Evolutionary conservation across 2,329 filamentous ascomycete species (phyloP), one percentile per base, ranked within the genome.

Genomic region (Colletotrichum coccodes): DNA sequence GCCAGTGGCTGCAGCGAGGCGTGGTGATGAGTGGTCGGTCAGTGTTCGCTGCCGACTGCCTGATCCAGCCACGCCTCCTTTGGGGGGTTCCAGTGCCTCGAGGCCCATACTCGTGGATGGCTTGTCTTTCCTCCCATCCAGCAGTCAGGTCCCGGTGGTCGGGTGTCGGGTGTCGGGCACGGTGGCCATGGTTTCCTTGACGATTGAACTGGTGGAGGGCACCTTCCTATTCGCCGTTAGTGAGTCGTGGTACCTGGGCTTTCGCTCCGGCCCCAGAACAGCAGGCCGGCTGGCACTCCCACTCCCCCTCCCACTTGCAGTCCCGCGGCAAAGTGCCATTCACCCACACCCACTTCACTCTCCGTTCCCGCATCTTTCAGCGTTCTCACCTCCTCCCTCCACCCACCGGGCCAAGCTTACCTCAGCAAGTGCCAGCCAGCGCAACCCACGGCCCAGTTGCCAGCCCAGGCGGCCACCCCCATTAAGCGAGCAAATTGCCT

Each of bases 1-100:
- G 53, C 80, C 80, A 82, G 32, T 63, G 26, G 44, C 32, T 18
- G 44, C 16, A 50, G 30, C 16, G 23, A 12, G 57, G 47, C 26
- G 26, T 34, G 38, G 46, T 60, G 42, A 32, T 46, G 12, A 28
- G 30, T 38, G 50, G 30, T 32, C 32, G 23, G 49, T 23, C 40
- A 42, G 44, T 46, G 44, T 21, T 47, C 40, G 38, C 53, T 64
- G 60, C 60, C 60, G 64, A 18, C 53, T 47, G 54, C 47, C 40
- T 64, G 46, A 68, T 65, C 49, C 32, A 60, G 61, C 61, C 54
- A 68, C 54, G 38, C 65, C 64, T 36, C 52, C 52, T 34, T 30
- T 32, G 36, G 21, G 50, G 52, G 26, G 56, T 42, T 49, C n/a
- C 53, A 46, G 40, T 36, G 49, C 49, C 49, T 36, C 30, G n/a